A percentile compares a stretch with the other conserved stretches of the same genome.
phyloP scores from a whole-genome alignment of 2,329 filamentous ascomycete species.

The Pestalotiopsis sp. region DNA sequence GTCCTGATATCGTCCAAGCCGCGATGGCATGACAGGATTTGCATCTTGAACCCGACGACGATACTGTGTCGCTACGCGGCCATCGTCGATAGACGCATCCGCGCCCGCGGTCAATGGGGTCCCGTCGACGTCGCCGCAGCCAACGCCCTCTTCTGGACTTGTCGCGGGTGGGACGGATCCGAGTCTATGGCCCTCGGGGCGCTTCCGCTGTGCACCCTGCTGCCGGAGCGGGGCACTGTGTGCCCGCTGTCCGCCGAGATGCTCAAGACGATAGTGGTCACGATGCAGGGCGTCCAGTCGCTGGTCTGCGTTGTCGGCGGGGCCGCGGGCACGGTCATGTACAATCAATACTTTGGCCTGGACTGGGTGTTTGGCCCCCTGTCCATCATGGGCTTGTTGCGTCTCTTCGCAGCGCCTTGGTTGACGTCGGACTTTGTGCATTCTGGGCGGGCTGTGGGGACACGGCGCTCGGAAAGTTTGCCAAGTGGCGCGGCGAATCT shows the following conservation, averaged over 20 bases:
- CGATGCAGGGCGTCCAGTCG: constrained; percentile 23
- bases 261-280: constrained; percentile 25
- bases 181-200: constrained; percentile 27
- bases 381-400: constrained; percentile 9
- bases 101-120: constrained; percentile 29
- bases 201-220: constrained; percentile 16
- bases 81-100: constrained; percentile 34
- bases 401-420: constrained; percentile 6
- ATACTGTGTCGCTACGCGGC: constrained; percentile 39
- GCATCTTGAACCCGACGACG: constrained; percentile 37
- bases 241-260: constrained; percentile 20
- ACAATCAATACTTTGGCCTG: constrained; percentile 14
- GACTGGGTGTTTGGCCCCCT: constrained; percentile 14
- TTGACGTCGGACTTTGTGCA: constrained; percentile 11
- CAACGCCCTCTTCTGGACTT: constrained; percentile 38
- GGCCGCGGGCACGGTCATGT: not conserved
- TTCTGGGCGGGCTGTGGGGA: not conserved
- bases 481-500: not conserved
- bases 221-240: constrained; percentile 19
- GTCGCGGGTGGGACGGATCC: constrained; percentile 34
- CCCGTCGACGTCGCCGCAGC: constrained; percentile 29
- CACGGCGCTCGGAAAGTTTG: too few species aligned
- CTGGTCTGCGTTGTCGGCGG: constrained; percentile 3
- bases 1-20: constrained; percentile 23
- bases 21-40: constrained; percentile 31